Conservation (phyloP, 805 yeast genomes). For the Blastobotrys parvus region DNA sequence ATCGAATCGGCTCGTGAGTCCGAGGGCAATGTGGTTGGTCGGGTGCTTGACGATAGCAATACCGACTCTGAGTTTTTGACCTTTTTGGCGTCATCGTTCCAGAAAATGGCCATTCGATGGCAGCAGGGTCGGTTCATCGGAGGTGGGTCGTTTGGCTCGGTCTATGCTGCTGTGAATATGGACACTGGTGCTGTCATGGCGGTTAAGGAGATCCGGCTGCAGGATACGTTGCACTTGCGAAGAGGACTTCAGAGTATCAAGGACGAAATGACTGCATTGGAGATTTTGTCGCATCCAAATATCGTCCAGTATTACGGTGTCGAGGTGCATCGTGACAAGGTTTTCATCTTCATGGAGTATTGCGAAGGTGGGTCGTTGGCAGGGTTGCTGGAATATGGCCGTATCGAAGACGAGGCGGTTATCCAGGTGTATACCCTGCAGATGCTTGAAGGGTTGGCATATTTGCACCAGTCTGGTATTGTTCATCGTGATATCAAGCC, state of each 20-base stretch:
- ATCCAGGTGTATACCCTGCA: constrained; percentile 85
- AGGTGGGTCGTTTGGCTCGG: constrained; percentile 93
- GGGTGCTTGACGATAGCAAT: constrained; percentile 81
- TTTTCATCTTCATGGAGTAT: constrained; percentile 93
- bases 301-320: constrained; percentile 95
- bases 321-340: constrained; percentile 92
- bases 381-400: constrained; percentile 75
- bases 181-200: constrained; percentile 97
- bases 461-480: constrained; percentile 87
- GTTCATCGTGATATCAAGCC: constrained; percentile 98
- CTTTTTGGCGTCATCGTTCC: constrained; percentile 78
- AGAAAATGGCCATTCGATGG: constrained; percentile 91
- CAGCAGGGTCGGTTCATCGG: constrained; percentile 92
- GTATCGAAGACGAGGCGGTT: constrained; percentile 91
- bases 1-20: constrained; percentile 51
- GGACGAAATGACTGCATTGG: constrained; percentile 94
- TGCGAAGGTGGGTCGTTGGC: constrained; percentile 95
- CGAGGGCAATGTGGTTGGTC: constrained; percentile 58
- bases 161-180: constrained; percentile 81
- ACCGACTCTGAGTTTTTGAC: constrained; percentile 82
- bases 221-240: constrained; percentile 76
- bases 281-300: constrained; percentile 92
- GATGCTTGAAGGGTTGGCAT: constrained; percentile 91
- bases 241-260: constrained; percentile 81
- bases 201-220: constrained; percentile 88